A percentile compares a stretch with the other conserved stretches of the same genome.
phyloP scores from a whole-genome alignment of 352 stramenopile species.

The Phytopythium sindhum region DNA sequence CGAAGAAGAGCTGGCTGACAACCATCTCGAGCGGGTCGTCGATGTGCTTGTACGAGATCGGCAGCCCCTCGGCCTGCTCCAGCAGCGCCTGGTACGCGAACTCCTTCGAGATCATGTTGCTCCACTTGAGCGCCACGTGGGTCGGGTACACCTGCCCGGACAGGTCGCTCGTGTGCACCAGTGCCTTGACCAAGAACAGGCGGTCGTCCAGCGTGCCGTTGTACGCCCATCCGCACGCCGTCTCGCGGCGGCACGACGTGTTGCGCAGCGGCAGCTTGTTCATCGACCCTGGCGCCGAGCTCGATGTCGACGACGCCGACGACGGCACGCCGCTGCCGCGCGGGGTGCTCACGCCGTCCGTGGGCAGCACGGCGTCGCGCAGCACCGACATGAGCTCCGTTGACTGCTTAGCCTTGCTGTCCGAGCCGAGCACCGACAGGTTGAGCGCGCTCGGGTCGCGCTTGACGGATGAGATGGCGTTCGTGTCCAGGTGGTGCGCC shows the following conservation, averaged over 20 bases:
- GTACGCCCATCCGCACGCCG: conserved; percentile 49
- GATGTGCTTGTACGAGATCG: conserved; percentile 78
- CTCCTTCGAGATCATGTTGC: conserved; percentile 88
- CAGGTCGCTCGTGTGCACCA: conserved; percentile 87
- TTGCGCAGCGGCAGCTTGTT: conserved; percentile 15
- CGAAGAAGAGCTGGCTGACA: conserved; percentile 83
- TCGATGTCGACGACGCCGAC: conserved; percentile 8
- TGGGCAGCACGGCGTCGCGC: conserved; percentile 63
- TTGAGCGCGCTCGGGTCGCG: conserved; percentile 22
- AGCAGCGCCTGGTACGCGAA: conserved; percentile 85
- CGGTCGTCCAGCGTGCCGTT: conserved; percentile 74
- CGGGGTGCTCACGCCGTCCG: conserved; percentile 37
- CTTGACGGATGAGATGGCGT: conserved; percentile 34
- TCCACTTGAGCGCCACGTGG: conserved; percentile 88
- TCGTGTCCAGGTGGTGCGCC: conserved; percentile 47
- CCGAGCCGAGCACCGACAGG: neutral
- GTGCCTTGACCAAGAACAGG: conserved; percentile 78
- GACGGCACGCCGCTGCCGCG: conserved; percentile 11
- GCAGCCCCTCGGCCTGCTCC: conserved; percentile 75
- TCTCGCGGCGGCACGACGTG: conserved; percentile 20
- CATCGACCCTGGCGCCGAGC: conserved; percentile 21
- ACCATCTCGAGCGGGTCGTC: conserved; percentile 85
- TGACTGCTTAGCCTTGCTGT: conserved; percentile 14
- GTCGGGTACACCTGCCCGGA: conserved; percentile 84
- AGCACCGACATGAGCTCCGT: conserved; percentile 40